phyloP scores from a whole-genome alignment of 352 stramenopile species.

The Phytopythium litorale region DNA sequence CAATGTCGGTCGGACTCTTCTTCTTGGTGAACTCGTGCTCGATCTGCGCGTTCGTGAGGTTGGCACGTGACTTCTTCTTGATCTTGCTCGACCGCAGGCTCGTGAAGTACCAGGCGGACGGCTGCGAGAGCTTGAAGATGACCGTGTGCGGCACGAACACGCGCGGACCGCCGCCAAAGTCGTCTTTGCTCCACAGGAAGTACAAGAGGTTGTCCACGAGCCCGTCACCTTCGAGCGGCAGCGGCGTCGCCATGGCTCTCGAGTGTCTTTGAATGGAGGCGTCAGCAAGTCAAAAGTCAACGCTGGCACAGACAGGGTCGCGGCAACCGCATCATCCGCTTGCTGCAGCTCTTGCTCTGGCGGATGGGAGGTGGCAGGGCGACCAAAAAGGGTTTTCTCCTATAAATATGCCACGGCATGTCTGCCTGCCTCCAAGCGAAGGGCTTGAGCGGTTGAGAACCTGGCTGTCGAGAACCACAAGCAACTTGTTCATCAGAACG shows the following conservation, averaged over 20 bases:
- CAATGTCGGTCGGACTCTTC: slow-evolving; percentile 74
- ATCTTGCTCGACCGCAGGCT: slow-evolving; percentile 74
- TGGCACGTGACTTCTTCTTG: slow-evolving; percentile 91
- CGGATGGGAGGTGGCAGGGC: too few species aligned
- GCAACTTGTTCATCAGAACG: neutral
- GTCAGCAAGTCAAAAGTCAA: neutral
- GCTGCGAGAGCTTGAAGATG: slow-evolving; percentile 91
- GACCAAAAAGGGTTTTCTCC: too few species aligned
- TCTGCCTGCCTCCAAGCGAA: neutral
- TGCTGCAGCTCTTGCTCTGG: neutral
- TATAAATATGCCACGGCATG: neutral
- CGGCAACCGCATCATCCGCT: neutral
- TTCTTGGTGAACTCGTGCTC: slow-evolving; percentile 93
- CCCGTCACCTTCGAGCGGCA: slow-evolving; percentile 82
- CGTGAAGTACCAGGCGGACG: slow-evolving; percentile 95
- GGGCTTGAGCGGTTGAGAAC: neutral
- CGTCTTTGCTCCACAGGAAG: slow-evolving; percentile 90
- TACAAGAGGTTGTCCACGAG: slow-evolving; percentile 88
- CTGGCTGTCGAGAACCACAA: neutral
- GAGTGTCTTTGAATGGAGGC: neutral
- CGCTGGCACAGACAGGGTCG: neutral
- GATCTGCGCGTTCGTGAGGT: slow-evolving; percentile 91
- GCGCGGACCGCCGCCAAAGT: slow-evolving; percentile 80
- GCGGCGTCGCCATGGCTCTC: slow-evolving; percentile 38
- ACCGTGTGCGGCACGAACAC: slow-evolving; percentile 93